Conservation (phyloP, 306 rosid genomes). For the Quercus aquifolioides region DNA sequence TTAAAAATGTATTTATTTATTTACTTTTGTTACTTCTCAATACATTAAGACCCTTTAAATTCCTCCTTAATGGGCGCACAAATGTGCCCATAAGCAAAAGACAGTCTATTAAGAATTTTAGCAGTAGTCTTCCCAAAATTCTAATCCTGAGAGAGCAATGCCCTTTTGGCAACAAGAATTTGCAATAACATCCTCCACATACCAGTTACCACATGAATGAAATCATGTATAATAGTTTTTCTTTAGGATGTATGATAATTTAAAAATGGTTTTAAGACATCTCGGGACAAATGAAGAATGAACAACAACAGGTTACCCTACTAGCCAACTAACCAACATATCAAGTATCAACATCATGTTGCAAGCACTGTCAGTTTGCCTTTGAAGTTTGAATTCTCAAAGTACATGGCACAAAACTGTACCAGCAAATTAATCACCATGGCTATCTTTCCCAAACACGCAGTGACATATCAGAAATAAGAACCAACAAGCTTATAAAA, state of each 20-base stretch:
- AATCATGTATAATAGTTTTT: too few species aligned
- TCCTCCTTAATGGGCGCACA: too few species aligned
- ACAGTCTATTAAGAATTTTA: too few species aligned
- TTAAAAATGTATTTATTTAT: too few species aligned
- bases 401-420: conserved; percentile 15
- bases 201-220: conserved; percentile 17
- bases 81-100: too few species aligned
- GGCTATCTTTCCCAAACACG: conserved; percentile 20
- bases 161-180: conserved; percentile 16
- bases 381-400: conserved; percentile 39
- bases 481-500: conserved; percentile 3
- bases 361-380: conserved; percentile 33
- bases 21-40: too few species aligned
- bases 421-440: conserved; percentile 22
- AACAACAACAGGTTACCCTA: conserved; percentile 36
- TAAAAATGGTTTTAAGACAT: conserved; percentile 20
- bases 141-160: background rate
- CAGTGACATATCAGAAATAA: background rate
- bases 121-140: too few species aligned
- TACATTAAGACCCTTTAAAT: too few species aligned
- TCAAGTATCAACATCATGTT: conserved; percentile 11
- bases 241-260: too few species aligned
- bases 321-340: conserved; percentile 20
- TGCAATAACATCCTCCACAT: conserved; percentile 26
- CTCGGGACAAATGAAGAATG: conserved; percentile 22